phyloP scores from a whole-genome alignment of 768 basidiomycete species.

The Trametes punicea region DNA sequence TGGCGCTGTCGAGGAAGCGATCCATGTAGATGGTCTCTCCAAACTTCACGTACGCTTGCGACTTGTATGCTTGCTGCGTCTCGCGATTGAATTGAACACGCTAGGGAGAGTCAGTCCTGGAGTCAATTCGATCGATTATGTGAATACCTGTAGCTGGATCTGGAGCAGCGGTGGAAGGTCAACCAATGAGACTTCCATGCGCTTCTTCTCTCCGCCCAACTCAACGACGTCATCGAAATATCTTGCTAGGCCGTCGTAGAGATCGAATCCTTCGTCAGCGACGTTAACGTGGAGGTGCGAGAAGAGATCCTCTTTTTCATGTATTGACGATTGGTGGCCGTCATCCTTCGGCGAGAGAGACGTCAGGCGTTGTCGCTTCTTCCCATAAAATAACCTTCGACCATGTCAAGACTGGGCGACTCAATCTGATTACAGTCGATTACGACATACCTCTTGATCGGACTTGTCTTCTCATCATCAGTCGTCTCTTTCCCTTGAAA shows the following conservation, averaged over 20 bases:
- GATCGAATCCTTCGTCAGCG: constrained; percentile 80
- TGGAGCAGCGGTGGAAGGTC: constrained; percentile 89
- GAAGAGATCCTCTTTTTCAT: constrained; percentile 90
- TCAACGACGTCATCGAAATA: constrained; percentile 91
- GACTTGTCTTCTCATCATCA: constrained; percentile 60
- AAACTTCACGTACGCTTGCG: constrained; percentile 93
- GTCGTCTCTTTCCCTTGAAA: constrained; percentile 51
- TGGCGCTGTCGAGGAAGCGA: constrained; percentile 80
- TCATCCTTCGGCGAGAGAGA: constrained; percentile 33
- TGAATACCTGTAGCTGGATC: constrained; percentile 86
- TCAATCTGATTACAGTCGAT: neutral
- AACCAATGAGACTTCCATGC: constrained; percentile 83
- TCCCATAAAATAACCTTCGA: constrained; percentile 81
- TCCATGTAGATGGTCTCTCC: constrained; percentile 86
- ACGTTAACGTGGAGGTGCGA: constrained; percentile 95
- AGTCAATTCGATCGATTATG: neutral
- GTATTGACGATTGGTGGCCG: constrained; percentile 51
- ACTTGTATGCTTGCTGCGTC: constrained; percentile 89
- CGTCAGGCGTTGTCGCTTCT: constrained; percentile 61
- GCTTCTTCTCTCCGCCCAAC: constrained; percentile 79
- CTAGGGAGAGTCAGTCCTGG: constrained; percentile 36
- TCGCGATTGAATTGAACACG: constrained; percentile 93
- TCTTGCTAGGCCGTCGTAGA: constrained; percentile 89
- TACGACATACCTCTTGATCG: constrained; percentile 72
- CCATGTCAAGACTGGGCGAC: neutral